Evolutionary conservation across 495 filamentous ascomycete genomes (phyloP).

Genomic region (Letharia columbiana): DNA sequence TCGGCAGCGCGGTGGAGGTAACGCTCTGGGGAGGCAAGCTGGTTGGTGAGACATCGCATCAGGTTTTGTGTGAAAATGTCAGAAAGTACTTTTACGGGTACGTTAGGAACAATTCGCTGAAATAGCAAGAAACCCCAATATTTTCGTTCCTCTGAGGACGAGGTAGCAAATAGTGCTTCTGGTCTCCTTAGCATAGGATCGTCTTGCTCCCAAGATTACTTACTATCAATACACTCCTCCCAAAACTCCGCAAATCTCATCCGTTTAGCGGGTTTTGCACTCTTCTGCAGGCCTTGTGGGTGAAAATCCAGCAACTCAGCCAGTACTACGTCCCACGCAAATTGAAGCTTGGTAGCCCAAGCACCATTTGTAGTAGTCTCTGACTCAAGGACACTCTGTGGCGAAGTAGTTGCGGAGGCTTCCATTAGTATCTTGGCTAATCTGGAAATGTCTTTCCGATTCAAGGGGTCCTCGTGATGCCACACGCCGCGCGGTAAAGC

Average conservation of each 20-base stretch:
- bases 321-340: constrained; percentile 78
- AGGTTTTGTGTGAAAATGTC: constrained; percentile 72
- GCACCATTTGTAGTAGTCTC: constrained; percentile 46
- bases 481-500: constrained; percentile 62
- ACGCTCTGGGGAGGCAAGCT: constrained; percentile 71
- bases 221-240: constrained; percentile 80
- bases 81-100: constrained; percentile 39
- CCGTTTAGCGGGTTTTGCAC: constrained; percentile 30
- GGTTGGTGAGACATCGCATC: constrained; percentile 76
- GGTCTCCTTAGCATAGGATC: constrained; percentile 11
- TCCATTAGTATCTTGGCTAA: constrained; percentile 75
- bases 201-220: constrained; percentile 31
- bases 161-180: constrained; percentile 75
- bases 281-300: constrained; percentile 22
- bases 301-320: constrained; percentile 33
- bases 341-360: constrained; percentile 74
- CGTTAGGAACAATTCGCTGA: constrained; percentile 53
- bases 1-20: constrained; percentile 76
- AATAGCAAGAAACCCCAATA: constrained; percentile 86
- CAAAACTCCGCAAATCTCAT: constrained; percentile 68
- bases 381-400: constrained; percentile 35
- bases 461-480: constrained; percentile 64
- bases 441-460: constrained; percentile 47
- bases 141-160: constrained; percentile 78
- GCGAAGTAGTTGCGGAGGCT: constrained; percentile 45